Percentiles rank a stretch among this genome's conserved stretches.
phyloP scores from a whole-genome alignment of 129 eudicot species.

The Saposhnikovia divaricata region DNA sequence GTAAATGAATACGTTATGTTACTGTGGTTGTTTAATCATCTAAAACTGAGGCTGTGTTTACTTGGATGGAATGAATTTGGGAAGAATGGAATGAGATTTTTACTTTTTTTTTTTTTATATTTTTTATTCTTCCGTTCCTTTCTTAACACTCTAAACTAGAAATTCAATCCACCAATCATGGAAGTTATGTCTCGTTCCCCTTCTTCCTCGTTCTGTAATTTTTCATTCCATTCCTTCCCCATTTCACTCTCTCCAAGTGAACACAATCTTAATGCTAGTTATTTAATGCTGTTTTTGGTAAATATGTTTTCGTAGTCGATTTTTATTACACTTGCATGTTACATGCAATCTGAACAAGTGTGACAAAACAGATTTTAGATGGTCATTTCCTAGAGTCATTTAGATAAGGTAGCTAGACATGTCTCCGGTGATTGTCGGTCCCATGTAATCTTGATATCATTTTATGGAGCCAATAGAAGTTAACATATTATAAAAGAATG shows the following conservation, averaged over 20 bases:
- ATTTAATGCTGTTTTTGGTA: background rate
- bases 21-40: background rate
- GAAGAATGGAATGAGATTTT: no score
- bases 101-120: no score
- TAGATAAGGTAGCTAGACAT: background rate
- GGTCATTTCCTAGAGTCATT: background rate
- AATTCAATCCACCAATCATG: no score
- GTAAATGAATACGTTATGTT: background rate
- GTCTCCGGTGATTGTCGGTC: background rate
- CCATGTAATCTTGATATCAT: background rate
- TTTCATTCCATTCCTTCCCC: no score
- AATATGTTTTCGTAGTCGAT: background rate
- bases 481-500: background rate
- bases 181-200: no score
- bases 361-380: background rate
- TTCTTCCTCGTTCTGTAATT: no score
- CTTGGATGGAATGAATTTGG: no score
- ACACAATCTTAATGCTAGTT: background rate
- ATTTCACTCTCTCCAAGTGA: no score
- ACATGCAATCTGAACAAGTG: background rate
- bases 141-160: no score
- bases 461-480: background rate
- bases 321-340: background rate
- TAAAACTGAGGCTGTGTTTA: background rate
- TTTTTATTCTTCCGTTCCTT: no score